phyloP scores from a whole-genome alignment of 352 stramenopile species.

The Phytophthora cryptogea region DNA sequence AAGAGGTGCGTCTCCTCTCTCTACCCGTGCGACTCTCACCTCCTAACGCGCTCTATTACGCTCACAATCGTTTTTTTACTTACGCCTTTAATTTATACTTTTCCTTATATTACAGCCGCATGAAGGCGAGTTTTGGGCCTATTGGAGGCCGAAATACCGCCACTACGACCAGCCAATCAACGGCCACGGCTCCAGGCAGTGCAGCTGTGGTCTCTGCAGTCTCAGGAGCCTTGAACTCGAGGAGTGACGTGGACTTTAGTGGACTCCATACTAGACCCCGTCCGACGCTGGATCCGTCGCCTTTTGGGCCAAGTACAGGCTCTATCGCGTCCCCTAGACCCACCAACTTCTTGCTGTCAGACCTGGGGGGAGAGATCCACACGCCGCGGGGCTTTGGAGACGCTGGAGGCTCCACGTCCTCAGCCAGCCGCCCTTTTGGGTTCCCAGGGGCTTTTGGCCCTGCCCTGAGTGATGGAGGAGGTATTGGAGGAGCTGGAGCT shows the following conservation, averaged over 20 bases:
- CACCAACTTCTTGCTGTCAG: constrained; percentile 51
- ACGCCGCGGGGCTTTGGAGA: constrained; percentile 35
- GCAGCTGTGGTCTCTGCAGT: constrained; percentile 3
- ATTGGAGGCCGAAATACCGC: constrained; percentile 43
- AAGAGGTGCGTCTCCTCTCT: constrained; percentile 43
- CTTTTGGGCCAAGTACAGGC: constrained; percentile 25
- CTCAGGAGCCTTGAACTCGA: constrained; percentile 14
- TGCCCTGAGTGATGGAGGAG: constrained; percentile 14
- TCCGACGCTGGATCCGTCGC: constrained; percentile 27
- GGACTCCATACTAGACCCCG: constrained; percentile 22
- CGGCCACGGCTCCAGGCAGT: constrained; percentile 1
- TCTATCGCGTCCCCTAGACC: constrained; percentile 20
- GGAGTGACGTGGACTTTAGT: constrained; percentile 29
- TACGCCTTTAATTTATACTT: background rate
- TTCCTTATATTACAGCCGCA: constrained; percentile 18
- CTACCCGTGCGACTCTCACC: background rate
- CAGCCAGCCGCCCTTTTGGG: constrained; percentile 34
- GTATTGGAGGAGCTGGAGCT: constrained; percentile 27
- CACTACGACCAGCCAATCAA: background rate
- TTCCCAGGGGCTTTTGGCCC: constrained; percentile 39
- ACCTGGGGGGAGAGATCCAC: constrained; percentile 66
- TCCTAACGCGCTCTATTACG: constrained; percentile 6
- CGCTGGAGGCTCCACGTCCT: background rate
- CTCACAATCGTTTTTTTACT: constrained; percentile 11
- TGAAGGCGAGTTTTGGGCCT: constrained; percentile 47